A percentile compares a stretch with the other conserved stretches of the same genome.
Evolutionary conservation across 805 yeast genomes (phyloP).

Genomic region (Spathaspora passalidarum): DNA sequence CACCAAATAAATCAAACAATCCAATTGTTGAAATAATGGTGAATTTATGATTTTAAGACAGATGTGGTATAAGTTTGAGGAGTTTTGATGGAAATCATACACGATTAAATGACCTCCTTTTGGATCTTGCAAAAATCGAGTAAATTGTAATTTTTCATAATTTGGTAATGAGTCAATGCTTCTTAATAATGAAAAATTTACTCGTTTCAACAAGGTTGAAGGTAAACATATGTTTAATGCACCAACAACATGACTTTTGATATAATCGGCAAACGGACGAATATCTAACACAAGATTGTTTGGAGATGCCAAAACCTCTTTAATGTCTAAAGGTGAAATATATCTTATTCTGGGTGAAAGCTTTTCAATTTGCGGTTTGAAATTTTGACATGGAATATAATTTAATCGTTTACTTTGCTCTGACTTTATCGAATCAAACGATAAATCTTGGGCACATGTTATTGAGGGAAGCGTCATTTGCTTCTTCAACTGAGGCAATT

Average conservation of each 20-base stretch:
- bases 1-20: slow-evolving; percentile 31
- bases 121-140: slow-evolving; percentile 25
- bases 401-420: slow-evolving; percentile 23
- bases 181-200: slow-evolving; percentile 62
- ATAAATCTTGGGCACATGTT: slow-evolving; percentile 7
- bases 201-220: slow-evolving; percentile 78
- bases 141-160: slow-evolving; percentile 45
- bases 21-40: slow-evolving; percentile 1
- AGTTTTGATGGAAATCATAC: slow-evolving; percentile 46
- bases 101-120: slow-evolving; percentile 15
- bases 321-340: slow-evolving; percentile 11
- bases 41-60: slow-evolving; percentile 44
- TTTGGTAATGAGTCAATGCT: slow-evolving; percentile 60
- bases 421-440: slow-evolving; percentile 6
- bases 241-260: slow-evolving; percentile 51
- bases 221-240: slow-evolving; percentile 84
- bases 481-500: slow-evolving; percentile 12
- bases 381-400: slow-evolving; percentile 18
- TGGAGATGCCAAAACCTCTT: background rate
- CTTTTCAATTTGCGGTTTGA: slow-evolving; percentile 18
- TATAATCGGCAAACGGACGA: slow-evolving; percentile 75
- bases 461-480: slow-evolving; percentile 21
- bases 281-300: slow-evolving; percentile 60
- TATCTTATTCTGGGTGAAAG: slow-evolving; percentile 20
- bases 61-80: slow-evolving; percentile 44